Base-by-base conservation (phyloP, 2,329 filamentous ascomycete genomes). In the Aspergillus melleus region DNA sequence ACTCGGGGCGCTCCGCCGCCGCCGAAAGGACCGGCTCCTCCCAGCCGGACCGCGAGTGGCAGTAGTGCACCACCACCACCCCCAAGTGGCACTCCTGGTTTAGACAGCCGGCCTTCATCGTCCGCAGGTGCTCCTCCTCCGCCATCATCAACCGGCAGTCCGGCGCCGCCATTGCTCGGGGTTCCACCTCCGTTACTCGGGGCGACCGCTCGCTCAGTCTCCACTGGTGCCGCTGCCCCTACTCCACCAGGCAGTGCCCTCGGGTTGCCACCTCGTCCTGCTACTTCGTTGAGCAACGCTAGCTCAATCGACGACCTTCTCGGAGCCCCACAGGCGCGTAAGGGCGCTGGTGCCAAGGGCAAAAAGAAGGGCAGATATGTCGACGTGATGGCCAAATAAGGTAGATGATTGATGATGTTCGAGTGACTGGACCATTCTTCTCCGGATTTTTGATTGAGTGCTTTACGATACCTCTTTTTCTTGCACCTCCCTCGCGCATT, bases 301-400 rank as follows among this genome's bases (percentile, higher is more conserved):
- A 96, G 89, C 76, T 95, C 90, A 68, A 96, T 99, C 71, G 95
- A 99, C 69, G 95, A 99, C 74, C 80, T 99, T 63, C 80, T 99
- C 22, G 91, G 91, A 5, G 88, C 90, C 4, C 86, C 90, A 3
- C 85, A 83, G 30, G 85, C 90, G 19, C 85, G 90, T 64, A 93
- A 90, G 61, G 84, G 83, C 2, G 77, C 73, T 68, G 80, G 82
- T 5, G 83, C 83, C 71, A 90, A 86, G 74, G 91, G 90, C 75
- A 81, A 85, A 69, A 91, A 92, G 81, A 96, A 92, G 82, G 87
- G 89, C 22, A 89, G 92, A 30, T 99, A 99, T 81, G 88, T 99
- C 30, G 95, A 99, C 83, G 92, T 99, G 61, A 97, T 98, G 92
- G 90, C 90, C 10, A 88, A 91, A 66, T 80, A 60, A 74, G 20